These are phyloP conservation scores for Ceratocystis cubensis DNA, from an alignment of 2,329 filamentous ascomycete genomes.

Conservation along the genomic window DNA sequence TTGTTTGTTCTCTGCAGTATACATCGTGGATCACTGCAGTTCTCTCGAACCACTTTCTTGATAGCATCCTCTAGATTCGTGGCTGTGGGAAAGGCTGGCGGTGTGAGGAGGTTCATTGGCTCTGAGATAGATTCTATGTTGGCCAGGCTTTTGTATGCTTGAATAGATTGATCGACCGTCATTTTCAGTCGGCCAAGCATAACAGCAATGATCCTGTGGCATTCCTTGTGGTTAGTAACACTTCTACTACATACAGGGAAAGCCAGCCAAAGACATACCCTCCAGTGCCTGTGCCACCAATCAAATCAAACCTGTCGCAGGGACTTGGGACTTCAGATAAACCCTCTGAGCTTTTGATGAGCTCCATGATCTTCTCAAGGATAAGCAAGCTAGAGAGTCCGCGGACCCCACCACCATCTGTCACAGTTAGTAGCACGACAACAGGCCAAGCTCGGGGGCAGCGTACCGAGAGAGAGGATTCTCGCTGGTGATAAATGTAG, in stretches of 20 bases:
- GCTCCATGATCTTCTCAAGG: conserved; percentile 25
- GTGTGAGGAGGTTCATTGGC: background rate
- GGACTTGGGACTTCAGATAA: conserved; percentile 23
- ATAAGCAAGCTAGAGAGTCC: conserved; percentile 26
- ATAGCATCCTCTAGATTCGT: background rate
- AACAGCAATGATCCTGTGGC: background rate
- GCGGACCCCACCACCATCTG: conserved; percentile 25
- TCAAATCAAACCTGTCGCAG: conserved; percentile 26
- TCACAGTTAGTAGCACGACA: too few species aligned
- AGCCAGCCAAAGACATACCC: conserved; percentile 22
- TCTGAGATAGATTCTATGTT: background rate
- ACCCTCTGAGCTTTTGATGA: conserved; percentile 19
- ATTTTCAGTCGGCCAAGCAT: background rate
- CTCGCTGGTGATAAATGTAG: too few species aligned
- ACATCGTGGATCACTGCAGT: background rate
- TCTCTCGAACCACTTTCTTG: background rate
- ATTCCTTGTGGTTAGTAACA: too few species aligned
- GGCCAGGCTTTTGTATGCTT: background rate
- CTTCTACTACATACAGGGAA: background rate
- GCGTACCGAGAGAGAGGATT: too few species aligned
- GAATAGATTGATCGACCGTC: background rate
- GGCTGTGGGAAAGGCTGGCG: background rate
- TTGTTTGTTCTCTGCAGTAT: background rate
- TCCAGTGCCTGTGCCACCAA: conserved; percentile 27
- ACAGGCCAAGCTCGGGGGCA: too few species aligned